A percentile compares a stretch with the other conserved stretches of the same genome.
Conservation (phyloP, 352 stramenopile genomes). For the Globisporangium viniferum region DNA sequence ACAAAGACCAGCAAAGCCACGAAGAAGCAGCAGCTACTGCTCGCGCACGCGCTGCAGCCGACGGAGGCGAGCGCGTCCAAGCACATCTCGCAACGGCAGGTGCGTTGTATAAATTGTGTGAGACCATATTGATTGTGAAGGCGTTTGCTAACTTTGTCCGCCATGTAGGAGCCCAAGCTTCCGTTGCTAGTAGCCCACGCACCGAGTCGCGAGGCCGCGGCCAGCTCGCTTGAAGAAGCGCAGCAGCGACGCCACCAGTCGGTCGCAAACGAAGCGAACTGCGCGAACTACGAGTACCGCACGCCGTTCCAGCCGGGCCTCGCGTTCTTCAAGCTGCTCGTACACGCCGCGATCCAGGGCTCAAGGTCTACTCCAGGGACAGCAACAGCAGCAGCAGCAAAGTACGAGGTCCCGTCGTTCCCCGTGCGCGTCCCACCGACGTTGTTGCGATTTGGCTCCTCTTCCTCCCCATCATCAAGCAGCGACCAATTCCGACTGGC, state of each 20-base stretch:
- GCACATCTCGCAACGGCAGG: conserved; percentile 26
- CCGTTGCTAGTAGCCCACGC: not conserved
- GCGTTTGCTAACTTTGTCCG: no score
- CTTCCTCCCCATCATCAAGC: not conserved
- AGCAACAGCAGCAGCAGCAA: not conserved
- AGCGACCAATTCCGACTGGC: not conserved
- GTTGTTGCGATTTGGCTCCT: conserved; percentile 6
- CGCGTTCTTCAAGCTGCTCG: conserved; percentile 43
- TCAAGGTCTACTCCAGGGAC: not conserved
- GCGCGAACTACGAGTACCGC: conserved; percentile 29
- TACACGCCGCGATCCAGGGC: not conserved
- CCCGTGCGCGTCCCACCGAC: conserved; percentile 27
- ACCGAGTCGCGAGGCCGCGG: not conserved
- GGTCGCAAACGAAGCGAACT: conserved; percentile 45
- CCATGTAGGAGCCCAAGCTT: not conserved
- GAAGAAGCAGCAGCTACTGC: conserved; percentile 24
- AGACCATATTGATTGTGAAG: no score
- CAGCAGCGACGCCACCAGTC: conserved; percentile 30
- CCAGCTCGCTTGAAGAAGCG: conserved; percentile 5
- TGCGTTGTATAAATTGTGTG: not conserved
- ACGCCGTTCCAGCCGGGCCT: conserved; percentile 36
- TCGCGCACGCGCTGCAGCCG: conserved; percentile 39
- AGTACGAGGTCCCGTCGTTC: conserved; percentile 21
- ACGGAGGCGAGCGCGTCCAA: conserved; percentile 53
- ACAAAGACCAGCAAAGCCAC: conserved; percentile 22